Evolutionary conservation across 2,329 filamentous ascomycete species (phyloP).

Genomic region (Coniochaeta sp.): DNA sequence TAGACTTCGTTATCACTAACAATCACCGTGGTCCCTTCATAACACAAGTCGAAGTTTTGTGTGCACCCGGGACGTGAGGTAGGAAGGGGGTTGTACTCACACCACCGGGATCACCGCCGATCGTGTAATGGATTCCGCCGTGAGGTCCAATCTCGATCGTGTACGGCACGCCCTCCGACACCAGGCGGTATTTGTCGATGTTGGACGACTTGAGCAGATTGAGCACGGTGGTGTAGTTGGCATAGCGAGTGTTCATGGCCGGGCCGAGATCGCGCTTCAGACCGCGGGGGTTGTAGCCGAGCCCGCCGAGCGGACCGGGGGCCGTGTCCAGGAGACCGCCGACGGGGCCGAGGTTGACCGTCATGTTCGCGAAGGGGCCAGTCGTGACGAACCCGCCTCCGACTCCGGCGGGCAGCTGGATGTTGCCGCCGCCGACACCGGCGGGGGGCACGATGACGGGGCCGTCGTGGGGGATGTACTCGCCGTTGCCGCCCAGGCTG

Average conservation of each 20-base stretch:
- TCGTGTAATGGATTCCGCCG: constrained; percentile 23
- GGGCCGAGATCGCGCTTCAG: constrained; percentile 21
- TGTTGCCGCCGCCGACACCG: neutral
- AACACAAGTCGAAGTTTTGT: too few relatives aligned
- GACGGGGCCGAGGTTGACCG: constrained; percentile 25
- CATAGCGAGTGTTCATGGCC: constrained; percentile 21
- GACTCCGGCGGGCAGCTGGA: constrained; percentile 21
- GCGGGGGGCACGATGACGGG: constrained; percentile 19
- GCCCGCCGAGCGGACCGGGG: constrained; percentile 15
- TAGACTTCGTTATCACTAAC: too few relatives aligned
- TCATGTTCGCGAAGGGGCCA: constrained; percentile 34
- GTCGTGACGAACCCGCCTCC: constrained; percentile 44
- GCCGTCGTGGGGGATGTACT: constrained; percentile 22
- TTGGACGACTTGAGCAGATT: constrained; percentile 22
- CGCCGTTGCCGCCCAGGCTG: constrained; percentile 38
- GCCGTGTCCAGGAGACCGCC: constrained; percentile 11
- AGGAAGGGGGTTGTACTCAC: too few relatives aligned
- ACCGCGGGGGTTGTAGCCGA: constrained; percentile 28
- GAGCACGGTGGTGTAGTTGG: constrained; percentile 19
- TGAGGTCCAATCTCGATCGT: constrained; percentile 21
- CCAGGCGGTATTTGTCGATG: constrained; percentile 24
- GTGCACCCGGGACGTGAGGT: too few relatives aligned
- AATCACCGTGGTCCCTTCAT: too few relatives aligned
- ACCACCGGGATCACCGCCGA: constrained; percentile 25
- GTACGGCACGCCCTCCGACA: constrained; percentile 25